A percentile compares a stretch with the other conserved stretches of the same genome.
phyloP scores from a whole-genome alignment of 371 early-diverging fungal genomes.

The Ordospora pajunii region DNA sequence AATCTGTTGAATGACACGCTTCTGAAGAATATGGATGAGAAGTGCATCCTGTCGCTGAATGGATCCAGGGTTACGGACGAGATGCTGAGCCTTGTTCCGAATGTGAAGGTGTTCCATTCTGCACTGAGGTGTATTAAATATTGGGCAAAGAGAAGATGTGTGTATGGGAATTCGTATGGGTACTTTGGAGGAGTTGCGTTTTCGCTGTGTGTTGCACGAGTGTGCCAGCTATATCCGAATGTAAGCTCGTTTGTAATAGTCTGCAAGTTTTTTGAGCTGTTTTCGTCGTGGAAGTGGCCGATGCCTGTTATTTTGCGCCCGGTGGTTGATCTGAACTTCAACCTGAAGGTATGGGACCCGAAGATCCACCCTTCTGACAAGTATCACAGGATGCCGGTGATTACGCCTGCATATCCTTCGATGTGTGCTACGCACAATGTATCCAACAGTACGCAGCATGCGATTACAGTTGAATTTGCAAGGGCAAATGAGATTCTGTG shows the following conservation, averaged over 20 bases:
- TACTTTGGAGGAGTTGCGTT: slow-evolving; percentile 98
- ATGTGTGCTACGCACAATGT: slow-evolving; percentile 99
- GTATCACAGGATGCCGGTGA: slow-evolving; percentile 92
- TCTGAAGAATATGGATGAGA: slow-evolving; percentile 79
- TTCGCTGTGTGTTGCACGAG: slow-evolving; percentile 90
- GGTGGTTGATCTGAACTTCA: slow-evolving; percentile 78
- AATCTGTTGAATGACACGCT: slow-evolving; percentile 75
- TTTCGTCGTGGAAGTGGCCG: slow-evolving; percentile 90
- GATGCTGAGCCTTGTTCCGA: slow-evolving; percentile 83
- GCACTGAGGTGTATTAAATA: slow-evolving; percentile 87
- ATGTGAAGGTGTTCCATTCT: slow-evolving; percentile 73
- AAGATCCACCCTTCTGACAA: slow-evolving; percentile 74
- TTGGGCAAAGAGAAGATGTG: slow-evolving; percentile 87
- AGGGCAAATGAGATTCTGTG: slow-evolving; percentile 41
- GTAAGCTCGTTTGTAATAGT: slow-evolving; percentile 75
- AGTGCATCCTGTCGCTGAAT: slow-evolving; percentile 81
- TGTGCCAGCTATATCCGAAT: slow-evolving; percentile 93
- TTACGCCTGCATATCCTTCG: slow-evolving; percentile 97
- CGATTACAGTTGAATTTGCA: slow-evolving; percentile 75
- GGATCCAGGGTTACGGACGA: slow-evolving; percentile 95
- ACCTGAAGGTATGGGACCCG: slow-evolving; percentile 93
- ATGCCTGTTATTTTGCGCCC: slow-evolving; percentile 80
- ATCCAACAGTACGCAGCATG: slow-evolving; percentile 71
- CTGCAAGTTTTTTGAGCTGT: slow-evolving; percentile 76
- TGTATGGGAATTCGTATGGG: slow-evolving; percentile 92